Conservation (phyloP, 306 rosid species). For the Amphicarpaea edgeworthii region DNA sequence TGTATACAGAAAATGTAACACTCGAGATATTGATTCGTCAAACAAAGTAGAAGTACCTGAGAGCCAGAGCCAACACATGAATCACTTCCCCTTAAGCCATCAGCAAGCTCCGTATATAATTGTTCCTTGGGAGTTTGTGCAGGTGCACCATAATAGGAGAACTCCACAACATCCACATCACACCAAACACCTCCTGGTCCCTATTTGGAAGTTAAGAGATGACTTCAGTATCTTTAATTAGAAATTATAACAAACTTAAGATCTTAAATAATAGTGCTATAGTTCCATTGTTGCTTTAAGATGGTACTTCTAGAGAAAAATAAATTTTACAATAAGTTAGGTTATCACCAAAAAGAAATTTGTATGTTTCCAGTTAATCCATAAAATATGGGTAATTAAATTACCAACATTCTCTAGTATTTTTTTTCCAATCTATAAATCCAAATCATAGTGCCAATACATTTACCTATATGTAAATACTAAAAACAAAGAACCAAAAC, state of each 20-base stretch:
- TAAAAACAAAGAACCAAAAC: conserved; percentile 36
- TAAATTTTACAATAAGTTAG: conserved; percentile 3
- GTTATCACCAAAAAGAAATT: conserved; percentile 25
- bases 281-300: conserved; percentile 9
- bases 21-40: conserved; percentile 38
- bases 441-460: conserved; percentile 33
- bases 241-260: conserved; percentile 18
- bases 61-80: conserved; percentile 93
- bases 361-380: background rate
- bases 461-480: conserved; percentile 1
- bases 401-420: background rate
- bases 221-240: conserved; percentile 33
- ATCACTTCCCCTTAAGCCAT: conserved; percentile 94
- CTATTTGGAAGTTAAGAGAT: conserved; percentile 59
- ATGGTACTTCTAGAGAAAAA: conserved; percentile 13
- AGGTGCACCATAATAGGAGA: conserved; percentile 95
- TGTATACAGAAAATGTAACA: conserved; percentile 28
- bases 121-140: conserved; percentile 94
- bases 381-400: conserved; percentile 26
- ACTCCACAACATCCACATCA: conserved; percentile 98
- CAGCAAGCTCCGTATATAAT: conserved; percentile 86
- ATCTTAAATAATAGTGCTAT: background rate
- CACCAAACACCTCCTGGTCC: conserved; percentile 99
- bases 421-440: conserved; percentile 16
- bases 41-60: conserved; percentile 68